Evolutionary conservation across 306 rosid genomes (phyloP).

Genomic region (Dryas drummondii): DNA sequence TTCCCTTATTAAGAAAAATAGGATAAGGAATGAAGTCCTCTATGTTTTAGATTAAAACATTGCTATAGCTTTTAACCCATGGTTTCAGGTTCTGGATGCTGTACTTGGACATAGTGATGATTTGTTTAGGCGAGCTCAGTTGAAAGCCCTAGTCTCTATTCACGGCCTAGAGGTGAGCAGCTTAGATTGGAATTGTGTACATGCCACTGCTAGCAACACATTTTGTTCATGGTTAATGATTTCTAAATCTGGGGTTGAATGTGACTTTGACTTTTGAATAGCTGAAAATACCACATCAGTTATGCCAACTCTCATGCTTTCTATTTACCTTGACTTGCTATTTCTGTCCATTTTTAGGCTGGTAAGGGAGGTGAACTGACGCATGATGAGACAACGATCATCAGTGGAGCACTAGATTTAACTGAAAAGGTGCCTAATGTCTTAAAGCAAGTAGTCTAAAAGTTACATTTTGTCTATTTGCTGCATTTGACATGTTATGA

Average conservation of each 20-base stretch:
- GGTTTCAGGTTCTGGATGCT: conserved; percentile 70
- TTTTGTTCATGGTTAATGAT: neutral
- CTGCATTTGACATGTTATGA: neutral
- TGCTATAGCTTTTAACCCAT: conserved; percentile 19
- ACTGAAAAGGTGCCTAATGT: conserved; percentile 67
- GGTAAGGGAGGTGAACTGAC: conserved; percentile 99
- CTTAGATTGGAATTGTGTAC: neutral
- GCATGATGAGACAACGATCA: conserved; percentile 88
- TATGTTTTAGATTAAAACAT: neutral
- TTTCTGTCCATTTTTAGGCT: conserved; percentile 52
- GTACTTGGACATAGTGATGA: conserved; percentile 69
- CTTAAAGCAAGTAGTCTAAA: conserved; percentile 6
- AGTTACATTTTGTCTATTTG: neutral
- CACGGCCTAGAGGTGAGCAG: conserved; percentile 46
- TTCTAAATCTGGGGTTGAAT: neutral
- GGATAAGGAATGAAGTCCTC: neutral
- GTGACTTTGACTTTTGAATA: neutral
- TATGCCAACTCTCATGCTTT: neutral
- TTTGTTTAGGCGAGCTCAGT: conserved; percentile 52
- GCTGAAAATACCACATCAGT: conserved; percentile 10
- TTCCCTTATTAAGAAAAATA: neutral
- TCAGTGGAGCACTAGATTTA: conserved; percentile 93
- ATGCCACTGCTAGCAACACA: neutral
- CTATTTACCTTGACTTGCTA: conserved; percentile 9
- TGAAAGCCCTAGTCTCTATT: conserved; percentile 52